Conservation (phyloP, 2,329 filamentous ascomycete species). For the Microsporum ferrugineum region DNA sequence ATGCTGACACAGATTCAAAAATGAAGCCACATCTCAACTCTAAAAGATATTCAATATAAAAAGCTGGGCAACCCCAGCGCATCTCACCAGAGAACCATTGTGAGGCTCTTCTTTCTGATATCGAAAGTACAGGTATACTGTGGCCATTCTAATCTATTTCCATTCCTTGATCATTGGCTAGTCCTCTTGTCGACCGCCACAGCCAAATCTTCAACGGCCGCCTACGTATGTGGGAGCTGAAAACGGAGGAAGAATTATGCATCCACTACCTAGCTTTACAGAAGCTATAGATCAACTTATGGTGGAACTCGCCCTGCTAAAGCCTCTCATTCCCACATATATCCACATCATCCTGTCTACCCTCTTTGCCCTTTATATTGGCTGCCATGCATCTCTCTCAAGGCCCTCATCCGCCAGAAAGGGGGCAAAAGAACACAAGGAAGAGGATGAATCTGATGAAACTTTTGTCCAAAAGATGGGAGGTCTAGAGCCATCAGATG, state of each 20-base stretch:
- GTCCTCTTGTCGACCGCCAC: not conserved
- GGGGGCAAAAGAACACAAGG: constrained; percentile 34
- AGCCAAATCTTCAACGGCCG: too few species aligned
- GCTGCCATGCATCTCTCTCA: constrained; percentile 72
- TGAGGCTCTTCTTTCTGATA: not conserved
- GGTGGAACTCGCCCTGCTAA: constrained; percentile 34
- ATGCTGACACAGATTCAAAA: not conserved
- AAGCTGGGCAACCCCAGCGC: not conserved
- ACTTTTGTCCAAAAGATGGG: constrained; percentile 50
- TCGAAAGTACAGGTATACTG: not conserved
- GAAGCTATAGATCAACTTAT: constrained; percentile 32
- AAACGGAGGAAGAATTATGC: constrained; percentile 17
- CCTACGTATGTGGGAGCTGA: not conserved
- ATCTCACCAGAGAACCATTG: not conserved
- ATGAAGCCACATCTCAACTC: not conserved
- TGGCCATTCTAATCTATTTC: not conserved
- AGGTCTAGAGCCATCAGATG: constrained; percentile 63
- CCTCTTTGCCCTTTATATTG: constrained; percentile 71
- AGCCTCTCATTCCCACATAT: constrained; percentile 45
- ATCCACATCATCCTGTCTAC: constrained; percentile 56
- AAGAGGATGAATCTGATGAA: constrained; percentile 43
- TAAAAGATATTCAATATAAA: not conserved
- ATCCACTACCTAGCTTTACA: constrained; percentile 26
- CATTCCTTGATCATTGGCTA: not conserved
- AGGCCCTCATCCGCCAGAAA: constrained; percentile 68